These are phyloP conservation scores for Pholiota molesta DNA, from an alignment of 768 basidiomycete genomes.

Conservation along the genomic window DNA sequence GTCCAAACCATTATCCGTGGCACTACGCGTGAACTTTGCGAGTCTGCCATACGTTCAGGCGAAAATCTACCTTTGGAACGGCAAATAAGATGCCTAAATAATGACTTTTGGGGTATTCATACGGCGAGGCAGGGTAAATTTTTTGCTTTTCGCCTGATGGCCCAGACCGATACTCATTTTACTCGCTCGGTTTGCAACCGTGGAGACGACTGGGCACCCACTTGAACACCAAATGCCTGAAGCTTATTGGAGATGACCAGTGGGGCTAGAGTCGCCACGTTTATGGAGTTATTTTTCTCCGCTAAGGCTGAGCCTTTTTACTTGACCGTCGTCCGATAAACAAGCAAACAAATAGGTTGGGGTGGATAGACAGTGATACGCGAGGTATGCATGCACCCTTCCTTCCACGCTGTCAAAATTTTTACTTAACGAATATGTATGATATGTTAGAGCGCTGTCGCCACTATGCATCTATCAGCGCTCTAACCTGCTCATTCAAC, in stretches of 20 bases:
- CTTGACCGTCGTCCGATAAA: not conserved
- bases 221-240: not conserved
- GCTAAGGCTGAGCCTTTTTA: not conserved
- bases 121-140: not conserved
- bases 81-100: not conserved
- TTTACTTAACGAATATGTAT: conserved; percentile 1
- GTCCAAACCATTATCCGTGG: conserved; percentile 12
- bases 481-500: conserved; percentile 3
- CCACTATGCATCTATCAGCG: not conserved
- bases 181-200: not conserved
- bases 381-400: conserved; percentile 7
- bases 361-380: conserved; percentile 13
- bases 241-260: conserved; percentile 2
- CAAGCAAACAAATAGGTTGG: conserved; percentile 4
- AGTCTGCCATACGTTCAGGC: not conserved
- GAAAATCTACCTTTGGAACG: not conserved
- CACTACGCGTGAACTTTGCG: not conserved
- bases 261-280: not conserved
- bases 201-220: not conserved
- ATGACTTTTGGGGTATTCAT: not conserved
- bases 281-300: not conserved
- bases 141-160: not conserved
- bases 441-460: not conserved
- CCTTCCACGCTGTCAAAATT: conserved; percentile 19
- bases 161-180: not conserved